Base-by-base conservation (phyloP, 768 basidiomycete species). In the Serendipita indica region DNA sequence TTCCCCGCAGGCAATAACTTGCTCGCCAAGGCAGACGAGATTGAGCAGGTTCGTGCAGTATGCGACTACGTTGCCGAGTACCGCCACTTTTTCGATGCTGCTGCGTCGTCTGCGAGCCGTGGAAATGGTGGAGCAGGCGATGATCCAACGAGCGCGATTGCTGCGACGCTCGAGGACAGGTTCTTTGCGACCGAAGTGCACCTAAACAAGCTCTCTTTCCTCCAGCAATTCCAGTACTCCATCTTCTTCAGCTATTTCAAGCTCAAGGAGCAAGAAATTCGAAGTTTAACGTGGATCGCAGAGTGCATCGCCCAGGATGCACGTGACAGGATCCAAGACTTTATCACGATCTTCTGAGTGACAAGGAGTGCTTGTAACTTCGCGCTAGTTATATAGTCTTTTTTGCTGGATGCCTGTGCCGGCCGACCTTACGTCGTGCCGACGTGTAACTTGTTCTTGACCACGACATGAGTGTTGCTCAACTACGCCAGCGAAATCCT, bases 221-320 rank as follows among this genome's bases (percentile, higher is more conserved):
- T 98, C 69, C 94, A 97, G 72, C 84, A 99, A 74, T 98, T 97
- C 77, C 92, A 97, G 70, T 84, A 86, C 66, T 89, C 86, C 37
- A 82, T 94, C 33, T 97, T 91, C 69, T 92, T 89, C 68, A 83
- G 83, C 67, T 97, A 93, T 69, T 78, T 96, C 71, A 89, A 89
- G 72, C 72, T 90, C 71, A 89, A 88, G 75, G 89, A 91, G 71
- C 86, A 89, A 74, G 89, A 92, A 72, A 86, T 90, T 62, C 76
- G 88, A 62, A 89, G 86, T 65, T 65, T 92, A 65, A 89, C 86
- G 28, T 91, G 89, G 89, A 92, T 96, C 71, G 90, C 91, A 58
- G 94, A 98, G 74, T 97, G 94, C 71, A 96, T 98, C 65, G 92
- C 92, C 6, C 94, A 97, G 75, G 85, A 94, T 72, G 91, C 92